Evolutionary conservation across 1,284 basidiomycete species (phyloP), one percentile per base, ranked within the genome.

Genomic region (Wolfiporia cocos): DNA sequence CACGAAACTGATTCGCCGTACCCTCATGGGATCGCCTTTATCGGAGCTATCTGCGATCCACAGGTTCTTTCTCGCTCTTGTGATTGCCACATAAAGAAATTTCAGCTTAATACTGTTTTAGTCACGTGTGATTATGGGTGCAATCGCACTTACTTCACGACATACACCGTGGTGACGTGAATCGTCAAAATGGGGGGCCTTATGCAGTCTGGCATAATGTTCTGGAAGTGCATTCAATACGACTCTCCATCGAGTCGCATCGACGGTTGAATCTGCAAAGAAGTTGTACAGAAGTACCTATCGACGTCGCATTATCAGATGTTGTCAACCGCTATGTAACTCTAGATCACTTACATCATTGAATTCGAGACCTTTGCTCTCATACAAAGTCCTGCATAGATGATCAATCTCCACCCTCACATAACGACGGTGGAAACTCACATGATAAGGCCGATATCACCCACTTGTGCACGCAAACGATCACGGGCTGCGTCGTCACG

Each of bases 351-450:
- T 42, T 46, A 81, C 81, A 43, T 86, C 82, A 49, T 85, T 73
- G 52, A 86, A 86, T 54, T 86, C 84, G 0, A 86, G 62, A 1
- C 85, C 84, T 56, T 87, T 87, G 66, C 75, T 78, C 39, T 87
- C 80, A 47, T 82, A 83, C 1, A 86, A 56, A 0, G 84, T 86
- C 65, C 83, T 85, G 41, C 5, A 31, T 31, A 1, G 20, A 21
- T 4, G 33, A 22, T 28, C 40, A 21, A 24, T 39, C 4, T 47
- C 14, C 2, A 30, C 5, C 6, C 14, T 5, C 22, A 30, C 1
- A 9, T 4, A 29, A 20, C 3, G n/a, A n/a, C n/a, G n/a, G n/a
- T n/a, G n/a, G n/a, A 11, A 30, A 50, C 75, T 46, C 46, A 83
- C 83, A 85, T 65, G 33, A 86, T 74, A 2, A 81, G 43, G 10